Evolutionary conservation across 1,139 yeast genomes (phyloP), one percentile per base, ranked within the genome.

Genomic region (Candida sojae): DNA sequence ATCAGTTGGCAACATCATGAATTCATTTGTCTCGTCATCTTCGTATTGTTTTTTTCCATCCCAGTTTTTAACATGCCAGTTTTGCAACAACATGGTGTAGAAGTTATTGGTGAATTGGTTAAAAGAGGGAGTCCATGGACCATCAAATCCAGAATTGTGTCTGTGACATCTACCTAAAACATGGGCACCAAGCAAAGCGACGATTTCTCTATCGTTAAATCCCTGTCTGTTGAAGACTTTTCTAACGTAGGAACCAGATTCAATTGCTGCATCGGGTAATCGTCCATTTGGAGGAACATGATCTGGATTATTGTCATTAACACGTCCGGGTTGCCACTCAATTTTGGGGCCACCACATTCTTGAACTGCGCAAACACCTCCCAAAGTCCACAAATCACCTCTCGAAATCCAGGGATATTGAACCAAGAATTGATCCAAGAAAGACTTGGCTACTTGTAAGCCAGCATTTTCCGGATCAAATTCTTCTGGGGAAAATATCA

Each of bases 81-180:
- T 88, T 60, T 80, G 77, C 56, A 90, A 70, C 57, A 92, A 79
- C 60, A 88, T 77, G 53, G 81, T 83, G 73, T 70, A 92, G 69
- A 87, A 90, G 57, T 87, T 93, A 67, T 89, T 90, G 57, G 93
- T 84, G 68, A 92, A 88, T 68, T 80, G 73, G 57, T 91, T 91
- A 59, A 90, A 88, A 37, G 91, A 84, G 50, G 92, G 93, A 48
- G 93, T 95, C 98, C 98, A 92, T 45, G 96, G 96, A 44, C 97
- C 97, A 53, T 87, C 95, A 65, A 73, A 92, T 2, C 97, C 97
- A 10, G 86, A 78, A 55, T 76, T 75, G 43, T 71, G 60, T 32
- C 74, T 65, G 68, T 89, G 96, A 62, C 96, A 88, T 58, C 79
- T 69, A 53, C 97, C 97, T 55, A 90, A 76, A 52, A 88, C 83